phyloP scores from a whole-genome alignment of 768 basidiomycete species.

The Podaxis sp. region DNA sequence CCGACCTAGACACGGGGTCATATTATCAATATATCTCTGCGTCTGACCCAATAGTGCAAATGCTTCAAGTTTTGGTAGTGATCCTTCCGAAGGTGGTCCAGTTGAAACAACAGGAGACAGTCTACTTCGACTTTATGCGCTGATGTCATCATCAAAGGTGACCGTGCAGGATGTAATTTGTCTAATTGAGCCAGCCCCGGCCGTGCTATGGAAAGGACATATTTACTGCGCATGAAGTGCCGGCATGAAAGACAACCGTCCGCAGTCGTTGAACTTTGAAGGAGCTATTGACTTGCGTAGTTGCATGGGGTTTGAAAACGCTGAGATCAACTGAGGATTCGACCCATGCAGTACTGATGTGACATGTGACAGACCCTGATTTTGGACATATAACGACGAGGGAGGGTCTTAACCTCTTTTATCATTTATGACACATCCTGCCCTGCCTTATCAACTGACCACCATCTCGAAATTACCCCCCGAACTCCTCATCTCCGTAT shows the following conservation, averaged over 20 bases:
- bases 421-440: not conserved
- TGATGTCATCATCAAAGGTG: not conserved
- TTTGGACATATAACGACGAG: not conserved
- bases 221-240: too few relatives aligned
- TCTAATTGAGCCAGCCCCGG: not conserved
- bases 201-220: too few relatives aligned
- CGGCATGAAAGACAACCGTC: too few relatives aligned
- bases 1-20: not conserved
- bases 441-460: not conserved
- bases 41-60: not conserved
- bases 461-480: slow-evolving; percentile 7
- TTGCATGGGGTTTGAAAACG: too few relatives aligned
- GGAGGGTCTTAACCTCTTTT: not conserved
- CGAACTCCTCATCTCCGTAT: slow-evolving; percentile 7
- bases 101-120: not conserved
- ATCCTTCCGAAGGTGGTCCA: not conserved
- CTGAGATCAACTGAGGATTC: not conserved
- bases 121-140: not conserved
- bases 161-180: not conserved
- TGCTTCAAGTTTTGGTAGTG: not conserved
- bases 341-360: not conserved
- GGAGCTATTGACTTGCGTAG: too few relatives aligned
- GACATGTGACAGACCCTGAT: not conserved
- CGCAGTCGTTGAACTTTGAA: too few relatives aligned
- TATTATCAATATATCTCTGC: not conserved